A percentile compares a stretch with the other conserved stretches of the same genome.
Conservation (phyloP, 2,329 filamentous ascomycete genomes). For the Emericellopsis cladophorae region DNA sequence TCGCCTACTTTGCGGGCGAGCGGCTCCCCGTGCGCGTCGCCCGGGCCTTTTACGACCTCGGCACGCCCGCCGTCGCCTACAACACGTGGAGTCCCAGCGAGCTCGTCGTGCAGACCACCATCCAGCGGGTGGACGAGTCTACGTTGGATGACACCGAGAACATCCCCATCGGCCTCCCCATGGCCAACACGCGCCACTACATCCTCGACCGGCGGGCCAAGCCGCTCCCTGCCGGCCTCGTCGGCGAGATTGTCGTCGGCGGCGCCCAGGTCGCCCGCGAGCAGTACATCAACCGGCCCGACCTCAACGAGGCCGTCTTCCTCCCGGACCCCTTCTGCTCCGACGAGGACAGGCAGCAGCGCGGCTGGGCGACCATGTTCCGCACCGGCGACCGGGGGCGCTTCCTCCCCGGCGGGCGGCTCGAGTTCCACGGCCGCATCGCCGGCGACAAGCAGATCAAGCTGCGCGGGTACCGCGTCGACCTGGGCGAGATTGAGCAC, state of each 20-base stretch:
- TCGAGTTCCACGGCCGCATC: constrained; percentile 5
- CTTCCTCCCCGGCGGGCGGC: constrained; percentile 2
- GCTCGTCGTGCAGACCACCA: not conserved
- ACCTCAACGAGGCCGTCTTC: constrained; percentile 3
- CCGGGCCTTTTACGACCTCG: too few species aligned
- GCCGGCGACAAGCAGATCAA: constrained; percentile 6
- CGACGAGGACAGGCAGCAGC: not conserved
- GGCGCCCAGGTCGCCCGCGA: constrained; percentile 2
- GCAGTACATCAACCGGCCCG: constrained; percentile 4
- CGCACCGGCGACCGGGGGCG: constrained; percentile 6
- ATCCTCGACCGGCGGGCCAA: constrained; percentile 20
- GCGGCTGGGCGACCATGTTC: constrained; percentile 4
- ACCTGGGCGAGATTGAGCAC: constrained; percentile 6
- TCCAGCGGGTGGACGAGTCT: too few species aligned
- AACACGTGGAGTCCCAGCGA: too few species aligned
- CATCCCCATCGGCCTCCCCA: constrained; percentile 5
- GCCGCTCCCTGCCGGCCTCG: constrained; percentile 4
- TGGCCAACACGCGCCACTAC: constrained; percentile 17
- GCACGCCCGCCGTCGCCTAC: not conserved
- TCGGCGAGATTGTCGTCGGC: constrained; percentile 4
- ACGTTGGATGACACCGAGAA: constrained; percentile 14
- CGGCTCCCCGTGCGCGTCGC: too few species aligned
- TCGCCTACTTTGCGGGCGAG: too few species aligned
- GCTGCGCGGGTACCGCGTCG: constrained; percentile 7
- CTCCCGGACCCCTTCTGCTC: too few species aligned